phyloP scores from a whole-genome alignment of 2,329 filamentous ascomycete genomes.

The Arthrobotrys megalospora region DNA sequence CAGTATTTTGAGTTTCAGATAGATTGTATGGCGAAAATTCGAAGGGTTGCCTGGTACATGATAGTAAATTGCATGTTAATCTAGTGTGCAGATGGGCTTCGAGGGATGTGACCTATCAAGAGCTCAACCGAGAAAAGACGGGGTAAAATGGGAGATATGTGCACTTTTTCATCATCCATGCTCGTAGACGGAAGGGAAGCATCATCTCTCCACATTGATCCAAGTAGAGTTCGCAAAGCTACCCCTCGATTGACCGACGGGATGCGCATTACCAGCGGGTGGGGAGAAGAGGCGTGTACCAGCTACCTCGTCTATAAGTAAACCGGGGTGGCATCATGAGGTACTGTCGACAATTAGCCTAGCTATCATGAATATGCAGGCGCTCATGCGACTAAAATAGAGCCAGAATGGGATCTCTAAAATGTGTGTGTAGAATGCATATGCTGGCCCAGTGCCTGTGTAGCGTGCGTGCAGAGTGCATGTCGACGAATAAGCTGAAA shows the following conservation, averaged over 20 bases:
- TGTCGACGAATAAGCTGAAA: constrained; percentile 21
- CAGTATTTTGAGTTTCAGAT: neutral
- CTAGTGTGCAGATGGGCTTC: neutral
- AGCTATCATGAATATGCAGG: constrained; percentile 2
- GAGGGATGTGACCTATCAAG: constrained; percentile 14
- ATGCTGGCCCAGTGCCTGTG: constrained; percentile 18
- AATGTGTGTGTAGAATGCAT: constrained; percentile 9
- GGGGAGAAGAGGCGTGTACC: neutral
- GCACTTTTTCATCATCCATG: neutral
- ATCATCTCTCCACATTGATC: neutral
- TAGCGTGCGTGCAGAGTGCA: constrained; percentile 23
- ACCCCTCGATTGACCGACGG: neutral
- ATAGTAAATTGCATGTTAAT: constrained; percentile 10
- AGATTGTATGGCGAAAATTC: constrained; percentile 6
- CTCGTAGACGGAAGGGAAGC: constrained; percentile 5
- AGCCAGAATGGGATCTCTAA: neutral
- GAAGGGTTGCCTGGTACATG: neutral
- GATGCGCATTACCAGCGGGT: constrained; percentile 10
- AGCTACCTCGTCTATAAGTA: neutral
- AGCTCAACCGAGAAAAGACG: constrained; percentile 25
- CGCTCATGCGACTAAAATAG: constrained; percentile 34
- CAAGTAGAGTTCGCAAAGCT: neutral
- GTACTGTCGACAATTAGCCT: constrained; percentile 8
- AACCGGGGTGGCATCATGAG: neutral
- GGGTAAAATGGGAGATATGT: constrained; percentile 8